Conservation (phyloP, 75 land plant species). For the Cupressus sempervirens region DNA sequence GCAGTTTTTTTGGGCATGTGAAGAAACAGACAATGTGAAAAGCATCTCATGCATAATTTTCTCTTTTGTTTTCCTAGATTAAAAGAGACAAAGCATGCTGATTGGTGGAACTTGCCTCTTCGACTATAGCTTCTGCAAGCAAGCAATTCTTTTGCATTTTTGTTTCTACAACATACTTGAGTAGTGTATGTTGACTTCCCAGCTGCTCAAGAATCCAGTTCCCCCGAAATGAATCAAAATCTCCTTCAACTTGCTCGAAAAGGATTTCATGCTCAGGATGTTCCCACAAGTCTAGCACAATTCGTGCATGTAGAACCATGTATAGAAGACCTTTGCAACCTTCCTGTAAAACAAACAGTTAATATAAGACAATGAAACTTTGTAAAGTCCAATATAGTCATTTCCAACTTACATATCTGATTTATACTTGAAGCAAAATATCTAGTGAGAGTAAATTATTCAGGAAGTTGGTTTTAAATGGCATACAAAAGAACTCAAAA, state of each 20-base stretch:
- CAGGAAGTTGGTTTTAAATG: not conserved
- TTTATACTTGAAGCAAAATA: slow-evolving; percentile 3
- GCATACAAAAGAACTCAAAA: not conserved
- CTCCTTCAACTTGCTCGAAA: slow-evolving; percentile 96
- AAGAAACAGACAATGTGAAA: not conserved
- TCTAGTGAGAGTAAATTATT: not conserved
- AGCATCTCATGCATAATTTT: not conserved
- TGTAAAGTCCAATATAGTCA: not conserved
- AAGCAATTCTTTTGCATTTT: slow-evolving; percentile 77
- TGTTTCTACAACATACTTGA: slow-evolving; percentile 83
- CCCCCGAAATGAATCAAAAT: slow-evolving; percentile 88
- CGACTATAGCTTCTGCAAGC: slow-evolving; percentile 93
- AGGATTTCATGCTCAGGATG: slow-evolving; percentile 66
- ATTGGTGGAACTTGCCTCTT: slow-evolving; percentile 59
- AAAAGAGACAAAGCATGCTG: not conserved
- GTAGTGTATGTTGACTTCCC: slow-evolving; percentile 81
- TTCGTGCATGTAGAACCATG: slow-evolving; percentile 99
- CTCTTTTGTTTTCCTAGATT: not conserved
- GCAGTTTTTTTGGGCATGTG: not conserved
- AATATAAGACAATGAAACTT: not conserved
- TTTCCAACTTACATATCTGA: not conserved
- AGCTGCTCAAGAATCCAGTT: slow-evolving; percentile 83
- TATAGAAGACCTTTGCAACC: slow-evolving; percentile 96
- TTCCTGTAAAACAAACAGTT: slow-evolving; percentile 59
- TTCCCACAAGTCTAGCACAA: slow-evolving; percentile 82